Conservation (phyloP, 179 eudicot genomes). For the Heliamphora pulchella region DNA sequence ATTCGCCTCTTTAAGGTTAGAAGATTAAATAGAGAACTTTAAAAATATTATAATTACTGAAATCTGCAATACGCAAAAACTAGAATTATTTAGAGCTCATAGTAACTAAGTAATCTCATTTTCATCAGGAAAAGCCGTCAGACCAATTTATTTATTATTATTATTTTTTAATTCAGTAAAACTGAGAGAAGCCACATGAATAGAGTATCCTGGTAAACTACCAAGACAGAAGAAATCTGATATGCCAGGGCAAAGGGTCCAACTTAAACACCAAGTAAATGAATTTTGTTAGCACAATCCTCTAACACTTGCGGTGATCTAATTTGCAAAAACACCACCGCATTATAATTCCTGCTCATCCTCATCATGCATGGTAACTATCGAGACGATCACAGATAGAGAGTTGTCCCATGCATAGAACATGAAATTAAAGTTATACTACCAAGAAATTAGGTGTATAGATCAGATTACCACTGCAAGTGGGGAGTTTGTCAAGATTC, state of each 20-base stretch:
- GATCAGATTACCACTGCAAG: neutral
- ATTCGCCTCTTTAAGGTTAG: neutral
- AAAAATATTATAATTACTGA: neutral
- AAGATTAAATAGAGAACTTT: neutral
- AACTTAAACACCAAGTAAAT: too few relatives aligned
- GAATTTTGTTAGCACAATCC: too few relatives aligned
- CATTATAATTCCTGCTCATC: neutral
- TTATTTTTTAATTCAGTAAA: neutral
- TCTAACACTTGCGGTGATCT: too few relatives aligned
- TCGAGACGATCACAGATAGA: too few relatives aligned
- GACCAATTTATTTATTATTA: neutral
- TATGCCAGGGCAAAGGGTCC: too few relatives aligned
- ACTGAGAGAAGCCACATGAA: neutral
- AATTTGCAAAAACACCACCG: neutral
- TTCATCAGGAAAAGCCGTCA: neutral
- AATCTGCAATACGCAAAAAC: neutral
- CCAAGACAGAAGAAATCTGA: neutral
- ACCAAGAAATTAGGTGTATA: neutral
- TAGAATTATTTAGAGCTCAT: neutral
- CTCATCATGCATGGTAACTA: neutral
- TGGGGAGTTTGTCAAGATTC: neutral
- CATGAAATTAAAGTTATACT: neutral
- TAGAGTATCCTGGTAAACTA: neutral
- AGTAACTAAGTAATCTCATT: neutral
- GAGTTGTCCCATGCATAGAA: neutral